Conservation (phyloP, 208 protist genomes). For the Herpetomonas tarakana region DNA sequence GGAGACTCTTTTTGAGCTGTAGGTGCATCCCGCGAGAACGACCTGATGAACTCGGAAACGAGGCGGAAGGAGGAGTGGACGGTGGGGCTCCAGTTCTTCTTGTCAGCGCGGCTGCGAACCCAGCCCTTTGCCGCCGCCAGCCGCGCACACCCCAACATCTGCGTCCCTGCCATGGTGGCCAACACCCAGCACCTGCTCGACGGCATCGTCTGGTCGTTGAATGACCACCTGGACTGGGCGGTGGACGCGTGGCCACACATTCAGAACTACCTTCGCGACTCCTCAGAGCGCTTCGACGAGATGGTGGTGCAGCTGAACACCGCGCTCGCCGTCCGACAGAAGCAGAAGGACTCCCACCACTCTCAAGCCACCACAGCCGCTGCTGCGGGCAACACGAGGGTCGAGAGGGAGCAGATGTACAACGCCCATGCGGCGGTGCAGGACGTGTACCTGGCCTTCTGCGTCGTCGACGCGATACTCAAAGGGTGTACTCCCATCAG, state of each 20-base stretch:
- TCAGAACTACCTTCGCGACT: slow-evolving; percentile 60
- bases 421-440: slow-evolving; percentile 54
- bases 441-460: slow-evolving; percentile 72
- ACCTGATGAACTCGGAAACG: slow-evolving; percentile 25
- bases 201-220: slow-evolving; percentile 67
- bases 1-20: neutral
- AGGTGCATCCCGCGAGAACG: neutral
- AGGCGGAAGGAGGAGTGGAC: slow-evolving; percentile 56
- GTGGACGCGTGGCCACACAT: slow-evolving; percentile 55
- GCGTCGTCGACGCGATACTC: slow-evolving; percentile 59
- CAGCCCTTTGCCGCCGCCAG: slow-evolving; percentile 33
- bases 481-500: too few species aligned
- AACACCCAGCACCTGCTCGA: slow-evolving; percentile 77
- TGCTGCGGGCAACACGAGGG: slow-evolving; percentile 5
- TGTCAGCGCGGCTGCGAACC: slow-evolving; percentile 50
- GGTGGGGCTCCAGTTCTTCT: slow-evolving; percentile 48
- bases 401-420: slow-evolving; percentile 37
- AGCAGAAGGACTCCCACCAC: neutral
- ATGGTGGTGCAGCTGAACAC: slow-evolving; percentile 22
- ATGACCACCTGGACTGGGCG: slow-evolving; percentile 51
- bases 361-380: neutral
- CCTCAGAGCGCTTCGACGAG: slow-evolving; percentile 37
- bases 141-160: slow-evolving; percentile 25
- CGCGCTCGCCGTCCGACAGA: slow-evolving; percentile 5
- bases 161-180: slow-evolving; percentile 45